Base-by-base conservation (phyloP, 805 yeast species). In the Starmera caribaea region DNA sequence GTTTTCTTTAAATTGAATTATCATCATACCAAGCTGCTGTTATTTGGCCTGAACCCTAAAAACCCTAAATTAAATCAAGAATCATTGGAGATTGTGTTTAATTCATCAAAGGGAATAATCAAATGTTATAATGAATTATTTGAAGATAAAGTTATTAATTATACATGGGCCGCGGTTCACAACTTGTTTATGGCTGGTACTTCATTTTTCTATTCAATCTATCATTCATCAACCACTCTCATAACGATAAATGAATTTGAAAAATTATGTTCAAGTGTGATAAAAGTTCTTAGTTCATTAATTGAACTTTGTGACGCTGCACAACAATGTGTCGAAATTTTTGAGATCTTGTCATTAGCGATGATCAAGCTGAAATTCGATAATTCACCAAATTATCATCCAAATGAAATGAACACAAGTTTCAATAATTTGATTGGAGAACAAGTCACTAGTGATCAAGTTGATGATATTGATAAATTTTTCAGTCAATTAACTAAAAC, bases 111-210 rank as follows among this genome's bases (percentile, higher is more conserved):
- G 47, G 81, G 79, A 34, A 71, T 86, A 30, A 79, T 87, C 39
- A 62, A 66, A 29, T 71, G 79, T 27, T 88, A 84, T 55, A 63
- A 71, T 37, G 73, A 71, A 38, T 61, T 88, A 31, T 73, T 71
- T 47, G 57, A 64, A n/a, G 68, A 68, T 26, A 73, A 73, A 49
- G 66, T 74, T 36, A 70, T 87, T 43, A 86, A 86, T 57, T 88
- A 84, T 58, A 85, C 96, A 0, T 88, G 96, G 96, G 89, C 88
- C 2, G 92, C 94, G 0, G 89, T 86, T 3, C 95, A 87, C 57
- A 87, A 86, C 54, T 64, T 86, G 39, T 86, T 86, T 55, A 81
- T 84, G 82, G 89, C 95, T 0, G 94, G 95, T 1, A 81, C 90
- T 24, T 81, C 95, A 1, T 87, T 77, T 49, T 63, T 88, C 34